Base-by-base conservation (phyloP, 176 grass and related monocot species). In the Cymbopogon citratus region DNA sequence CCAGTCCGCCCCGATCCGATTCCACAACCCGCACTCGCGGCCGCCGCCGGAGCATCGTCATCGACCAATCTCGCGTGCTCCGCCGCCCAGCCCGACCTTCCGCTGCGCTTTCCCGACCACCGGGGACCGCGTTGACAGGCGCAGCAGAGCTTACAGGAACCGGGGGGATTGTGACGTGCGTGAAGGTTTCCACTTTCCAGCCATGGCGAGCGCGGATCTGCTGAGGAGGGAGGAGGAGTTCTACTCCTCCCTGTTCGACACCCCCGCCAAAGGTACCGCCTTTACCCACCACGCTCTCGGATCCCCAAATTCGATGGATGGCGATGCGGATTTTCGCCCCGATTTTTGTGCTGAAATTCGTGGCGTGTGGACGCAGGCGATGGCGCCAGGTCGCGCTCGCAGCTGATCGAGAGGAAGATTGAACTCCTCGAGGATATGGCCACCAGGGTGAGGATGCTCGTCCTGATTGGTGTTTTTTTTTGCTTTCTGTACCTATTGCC, bases 351-450 rank as follows among this genome's bases (percentile, higher is more conserved):
- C 26, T 63, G 12, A 46, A 36, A 8, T 7, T 66, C 69, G 67
- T 25, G 25, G 44, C 40, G n/a, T 36, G 12, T 85, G 49, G 38
- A 16, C 44, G 39, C 85, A 89, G 90, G 87, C 56, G 92, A 71
- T 46, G 75, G 69, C 24, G 86, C 38, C 18, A 90, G 75, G 80
- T 86, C 90, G 29, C 88, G 90, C 1, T 91, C 88, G 4, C 88
- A 91, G 85, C 63, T 94, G 75, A 88, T 98, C 33, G 95, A 95
- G 80, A 94, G 44, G 86, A 94, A 94, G 77, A 93, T 98, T 24
- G 95, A 94, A n/a, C 64, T 82, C 64, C 71, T 98, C 4, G 95
- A 98, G 85, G 87, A 81, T 65, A 77, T 94, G 91, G 90, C 92
- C 19, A 71, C 83, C 77, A 86, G 44, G 74, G 92, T 94, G 79